Evolutionary conservation across 768 basidiomycete species (phyloP).

Genomic region (Suillus paluster): DNA sequence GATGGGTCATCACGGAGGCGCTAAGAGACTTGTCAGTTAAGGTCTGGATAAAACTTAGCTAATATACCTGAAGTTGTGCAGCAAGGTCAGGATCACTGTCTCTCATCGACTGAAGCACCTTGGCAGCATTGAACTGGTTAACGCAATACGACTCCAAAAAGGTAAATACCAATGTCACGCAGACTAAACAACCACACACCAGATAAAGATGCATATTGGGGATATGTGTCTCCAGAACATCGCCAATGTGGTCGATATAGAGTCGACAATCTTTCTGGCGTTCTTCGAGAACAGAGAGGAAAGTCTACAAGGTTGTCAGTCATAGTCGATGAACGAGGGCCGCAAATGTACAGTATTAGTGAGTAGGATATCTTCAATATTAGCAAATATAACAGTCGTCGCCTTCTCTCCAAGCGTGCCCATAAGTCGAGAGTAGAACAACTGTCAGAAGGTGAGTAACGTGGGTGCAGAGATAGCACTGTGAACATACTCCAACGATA

Average conservation of each 20-base stretch:
- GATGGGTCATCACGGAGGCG: conserved; percentile 75
- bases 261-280: conserved; percentile 88
- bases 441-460: conserved; percentile 43
- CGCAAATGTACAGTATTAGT: conserved; percentile 69
- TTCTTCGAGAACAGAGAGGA: conserved; percentile 88
- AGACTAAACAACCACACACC: conserved; percentile 44
- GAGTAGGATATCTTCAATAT: conserved; percentile 89
- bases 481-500: conserved; percentile 75
- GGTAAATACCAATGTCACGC: background rate
- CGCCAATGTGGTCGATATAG: conserved; percentile 88
- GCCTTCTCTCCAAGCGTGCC: conserved; percentile 75
- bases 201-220: conserved; percentile 79
- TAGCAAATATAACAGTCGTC: conserved; percentile 86
- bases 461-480: background rate
- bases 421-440: conserved; percentile 84
- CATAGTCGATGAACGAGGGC: background rate
- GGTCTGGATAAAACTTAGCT: background rate
- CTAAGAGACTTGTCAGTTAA: conserved; percentile 26
- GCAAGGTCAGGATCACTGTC: conserved; percentile 69
- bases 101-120: conserved; percentile 73
- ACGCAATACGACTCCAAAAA: conserved; percentile 78
- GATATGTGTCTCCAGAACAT: conserved; percentile 77
- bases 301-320: conserved; percentile 50
- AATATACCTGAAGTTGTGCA: conserved; percentile 63
- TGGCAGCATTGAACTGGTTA: conserved; percentile 81